phyloP scores from a whole-genome alignment of 495 filamentous ascomycete species.

The Collariella sp. region DNA sequence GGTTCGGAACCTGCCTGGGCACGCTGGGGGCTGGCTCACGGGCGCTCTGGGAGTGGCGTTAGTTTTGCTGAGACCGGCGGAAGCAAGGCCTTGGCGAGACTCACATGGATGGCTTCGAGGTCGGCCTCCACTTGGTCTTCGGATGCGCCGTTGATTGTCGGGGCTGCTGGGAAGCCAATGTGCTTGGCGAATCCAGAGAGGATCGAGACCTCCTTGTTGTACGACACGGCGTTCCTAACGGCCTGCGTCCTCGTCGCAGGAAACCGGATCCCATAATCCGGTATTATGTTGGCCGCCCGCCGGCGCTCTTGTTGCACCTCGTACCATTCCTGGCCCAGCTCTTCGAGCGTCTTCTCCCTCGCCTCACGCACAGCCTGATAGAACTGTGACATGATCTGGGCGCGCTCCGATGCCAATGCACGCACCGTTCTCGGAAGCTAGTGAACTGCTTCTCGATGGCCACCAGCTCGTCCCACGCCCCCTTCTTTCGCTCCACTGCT shows the following conservation, averaged over 20 bases:
- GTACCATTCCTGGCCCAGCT: conserved; percentile 78
- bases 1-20: conserved; percentile 8
- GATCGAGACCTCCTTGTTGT: conserved; percentile 88
- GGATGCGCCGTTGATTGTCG: conserved; percentile 62
- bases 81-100: conserved; percentile 25
- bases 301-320: conserved; percentile 85
- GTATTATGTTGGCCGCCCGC: conserved; percentile 69
- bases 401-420: conserved; percentile 46
- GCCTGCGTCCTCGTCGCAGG: conserved; percentile 61
- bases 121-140: conserved; percentile 74
- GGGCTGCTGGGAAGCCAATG: conserved; percentile 92
- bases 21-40: conserved; percentile 34
- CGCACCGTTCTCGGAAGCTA: conserved; percentile 77
- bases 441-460: conserved; percentile 78
- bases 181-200: conserved; percentile 88
- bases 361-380: conserved; percentile 74
- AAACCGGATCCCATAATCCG: conserved; percentile 69
- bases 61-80: conserved; percentile 7
- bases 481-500: conserved; percentile 67
- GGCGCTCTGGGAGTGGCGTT: conserved; percentile 23
- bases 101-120: conserved; percentile 81
- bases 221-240: conserved; percentile 69
- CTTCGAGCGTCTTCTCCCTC: conserved; percentile 68
- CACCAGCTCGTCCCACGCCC: conserved; percentile 69
- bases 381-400: conserved; percentile 77